These are phyloP conservation scores for Kodamaea ohmeri DNA, from an alignment of 1,139 yeast species.

Conservation along the genomic window DNA sequence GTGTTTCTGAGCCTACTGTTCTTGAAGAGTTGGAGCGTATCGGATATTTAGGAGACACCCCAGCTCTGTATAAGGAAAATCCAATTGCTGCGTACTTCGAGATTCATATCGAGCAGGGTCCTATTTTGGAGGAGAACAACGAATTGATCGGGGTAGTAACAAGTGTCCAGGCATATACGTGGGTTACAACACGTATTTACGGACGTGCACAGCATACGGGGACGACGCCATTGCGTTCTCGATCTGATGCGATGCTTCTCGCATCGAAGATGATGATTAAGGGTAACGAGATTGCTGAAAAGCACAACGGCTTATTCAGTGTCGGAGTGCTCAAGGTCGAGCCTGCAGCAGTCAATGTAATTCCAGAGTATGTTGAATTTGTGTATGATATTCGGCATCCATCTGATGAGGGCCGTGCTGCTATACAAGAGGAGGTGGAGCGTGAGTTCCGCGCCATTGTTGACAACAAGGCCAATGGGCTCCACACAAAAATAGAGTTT, in stretches of 20 bases:
- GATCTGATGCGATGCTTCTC: slow-evolving; percentile 62
- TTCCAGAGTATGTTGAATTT: slow-evolving; percentile 59
- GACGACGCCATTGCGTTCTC: slow-evolving; percentile 63
- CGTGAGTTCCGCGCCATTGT: slow-evolving; percentile 38
- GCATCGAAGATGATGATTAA: slow-evolving; percentile 54
- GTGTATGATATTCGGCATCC: slow-evolving; percentile 59
- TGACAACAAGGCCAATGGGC: slow-evolving; percentile 15
- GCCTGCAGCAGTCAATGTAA: slow-evolving; percentile 65
- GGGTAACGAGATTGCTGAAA: slow-evolving; percentile 55
- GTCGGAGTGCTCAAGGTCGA: slow-evolving; percentile 55
- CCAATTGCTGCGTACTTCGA: slow-evolving; percentile 71
- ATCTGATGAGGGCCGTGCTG: slow-evolving; percentile 41
- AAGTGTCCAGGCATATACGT: slow-evolving; percentile 65
- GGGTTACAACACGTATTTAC: slow-evolving; percentile 53
- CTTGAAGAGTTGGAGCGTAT: slow-evolving; percentile 56
- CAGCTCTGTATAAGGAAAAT: slow-evolving; percentile 46
- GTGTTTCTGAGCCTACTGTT: slow-evolving; percentile 37
- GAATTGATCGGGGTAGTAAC: slow-evolving; percentile 62
- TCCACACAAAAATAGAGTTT: slow-evolving; percentile 31
- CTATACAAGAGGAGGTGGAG: slow-evolving; percentile 39
- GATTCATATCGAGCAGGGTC: slow-evolving; percentile 76
- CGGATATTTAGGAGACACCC: slow-evolving; percentile 55
- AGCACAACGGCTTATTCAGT: slow-evolving; percentile 53
- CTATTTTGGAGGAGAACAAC: slow-evolving; percentile 54
- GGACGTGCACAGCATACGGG: slow-evolving; percentile 75